These are phyloP conservation scores for Mycena galopus DNA, from an alignment of 768 basidiomycete genomes.

Conservation along the genomic window DNA sequence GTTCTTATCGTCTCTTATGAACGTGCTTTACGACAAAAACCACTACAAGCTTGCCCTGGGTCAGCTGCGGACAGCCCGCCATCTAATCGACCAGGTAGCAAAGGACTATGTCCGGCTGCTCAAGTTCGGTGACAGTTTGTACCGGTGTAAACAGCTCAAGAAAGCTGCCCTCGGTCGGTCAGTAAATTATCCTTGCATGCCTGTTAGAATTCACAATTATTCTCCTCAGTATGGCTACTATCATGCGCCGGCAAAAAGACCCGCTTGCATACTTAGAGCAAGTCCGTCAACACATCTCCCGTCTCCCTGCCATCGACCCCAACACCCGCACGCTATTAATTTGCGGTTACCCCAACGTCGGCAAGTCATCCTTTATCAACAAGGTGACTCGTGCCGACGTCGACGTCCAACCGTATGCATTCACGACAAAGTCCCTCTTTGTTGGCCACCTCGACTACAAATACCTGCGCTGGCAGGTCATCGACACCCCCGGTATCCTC, in stretches of 20 bases:
- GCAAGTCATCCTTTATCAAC: constrained; percentile 99
- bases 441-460: constrained; percentile 99
- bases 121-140: constrained; percentile 98
- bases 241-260: constrained; percentile 99
- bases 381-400: constrained; percentile 99
- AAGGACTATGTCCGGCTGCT: constrained; percentile 97
- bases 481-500: constrained; percentile 98
- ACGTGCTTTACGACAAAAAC: constrained; percentile 99
- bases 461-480: constrained; percentile 99
- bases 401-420: constrained; percentile 99
- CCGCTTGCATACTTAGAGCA: constrained; percentile 98
- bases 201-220: constrained; percentile 4
- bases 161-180: constrained; percentile 96
- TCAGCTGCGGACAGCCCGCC: constrained; percentile 94
- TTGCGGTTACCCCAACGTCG: constrained; percentile 99
- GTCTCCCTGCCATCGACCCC: constrained; percentile 98
- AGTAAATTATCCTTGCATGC: constrained; percentile 44
- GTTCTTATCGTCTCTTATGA: constrained; percentile 94
- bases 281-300: constrained; percentile 98
- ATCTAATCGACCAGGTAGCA: constrained; percentile 96
- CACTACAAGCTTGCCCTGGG: constrained; percentile 99
- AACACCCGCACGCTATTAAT: constrained; percentile 97
- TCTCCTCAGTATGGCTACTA: constrained; percentile 92
- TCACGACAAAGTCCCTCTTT: constrained; percentile 98
- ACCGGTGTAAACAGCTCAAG: constrained; percentile 99